These are phyloP conservation scores for Tricholoma terreum DNA, from an alignment of 768 basidiomycete genomes.

Conservation along the genomic window DNA sequence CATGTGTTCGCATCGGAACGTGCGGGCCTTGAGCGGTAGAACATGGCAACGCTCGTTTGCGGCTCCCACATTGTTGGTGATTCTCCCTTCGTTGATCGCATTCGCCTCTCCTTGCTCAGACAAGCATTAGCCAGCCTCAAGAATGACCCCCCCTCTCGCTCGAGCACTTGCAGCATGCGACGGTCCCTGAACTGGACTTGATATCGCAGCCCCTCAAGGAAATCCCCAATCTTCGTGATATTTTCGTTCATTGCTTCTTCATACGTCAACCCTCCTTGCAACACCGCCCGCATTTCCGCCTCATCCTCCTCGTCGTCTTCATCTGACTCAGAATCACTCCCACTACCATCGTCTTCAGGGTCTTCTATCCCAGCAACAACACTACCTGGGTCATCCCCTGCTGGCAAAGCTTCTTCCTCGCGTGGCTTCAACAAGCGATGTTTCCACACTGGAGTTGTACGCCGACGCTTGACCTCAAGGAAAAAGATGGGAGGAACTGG, in stretches of 20 bases:
- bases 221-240: neutral
- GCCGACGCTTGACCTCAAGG: constrained; percentile 10
- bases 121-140: neutral
- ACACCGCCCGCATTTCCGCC: neutral
- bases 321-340: neutral
- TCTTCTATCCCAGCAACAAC: too few species aligned
- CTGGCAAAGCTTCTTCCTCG: neutral
- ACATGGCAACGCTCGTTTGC: too few species aligned
- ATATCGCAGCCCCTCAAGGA: neutral
- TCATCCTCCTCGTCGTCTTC: too few species aligned
- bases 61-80: too few species aligned
- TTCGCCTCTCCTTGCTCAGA: too few species aligned
- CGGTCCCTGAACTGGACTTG: neutral
- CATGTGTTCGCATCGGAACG: neutral
- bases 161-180: neutral
- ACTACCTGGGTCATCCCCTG: neutral
- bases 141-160: neutral
- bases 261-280: neutral
- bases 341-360: neutral
- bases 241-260: neutral
- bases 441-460: constrained; percentile 14
- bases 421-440: constrained; percentile 11
- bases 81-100: too few species aligned
- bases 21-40: too few species aligned
- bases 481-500: constrained; percentile 16